These are phyloP conservation scores for Tricharina praecox DNA, from an alignment of 495 filamentous ascomycete species.

Conservation along the genomic window DNA sequence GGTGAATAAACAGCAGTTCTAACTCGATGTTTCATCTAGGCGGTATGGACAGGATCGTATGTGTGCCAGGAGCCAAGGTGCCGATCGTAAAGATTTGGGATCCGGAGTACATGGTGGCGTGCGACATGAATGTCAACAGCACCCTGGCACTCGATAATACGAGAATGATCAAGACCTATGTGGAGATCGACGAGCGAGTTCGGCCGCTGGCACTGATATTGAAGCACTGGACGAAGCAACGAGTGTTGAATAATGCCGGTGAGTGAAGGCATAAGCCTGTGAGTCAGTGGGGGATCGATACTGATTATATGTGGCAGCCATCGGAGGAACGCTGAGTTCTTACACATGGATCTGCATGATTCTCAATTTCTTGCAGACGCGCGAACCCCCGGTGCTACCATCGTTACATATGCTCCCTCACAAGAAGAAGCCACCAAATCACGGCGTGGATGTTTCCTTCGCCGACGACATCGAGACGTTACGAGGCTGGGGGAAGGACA, in stretches of 20 bases:
- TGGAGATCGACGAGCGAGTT: conserved; percentile 80
- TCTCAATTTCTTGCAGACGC: conserved; percentile 83
- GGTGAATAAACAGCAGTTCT: no score
- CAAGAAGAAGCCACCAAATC: conserved; percentile 38
- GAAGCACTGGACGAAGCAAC: conserved; percentile 87
- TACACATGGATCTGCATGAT: conserved; percentile 99
- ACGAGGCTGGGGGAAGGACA: conserved; percentile 54
- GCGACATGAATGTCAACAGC: conserved; percentile 98
- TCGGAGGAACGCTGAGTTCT: conserved; percentile 87
- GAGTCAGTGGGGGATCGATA: not conserved
- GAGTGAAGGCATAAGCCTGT: conserved; percentile 28
- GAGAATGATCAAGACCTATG: conserved; percentile 94
- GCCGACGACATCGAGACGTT: conserved; percentile 67
- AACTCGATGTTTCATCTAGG: conserved; percentile 37
- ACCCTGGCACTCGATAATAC: conserved; percentile 88
- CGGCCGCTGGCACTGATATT: conserved; percentile 86
- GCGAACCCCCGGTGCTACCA: conserved; percentile 73
- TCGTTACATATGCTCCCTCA: conserved; percentile 65
- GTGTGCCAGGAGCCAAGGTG: conserved; percentile 83
- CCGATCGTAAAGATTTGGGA: conserved; percentile 99
- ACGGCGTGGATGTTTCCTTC: conserved; percentile 55
- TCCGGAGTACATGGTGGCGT: conserved; percentile 74
- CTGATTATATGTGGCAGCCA: conserved; percentile 37
- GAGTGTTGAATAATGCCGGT: conserved; percentile 93
- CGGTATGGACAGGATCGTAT: conserved; percentile 91